A percentile compares a stretch with the other conserved stretches of the same genome.
Evolutionary conservation across 148 eudicot genomes (phyloP).

Genomic region (Camellia japonica): DNA sequence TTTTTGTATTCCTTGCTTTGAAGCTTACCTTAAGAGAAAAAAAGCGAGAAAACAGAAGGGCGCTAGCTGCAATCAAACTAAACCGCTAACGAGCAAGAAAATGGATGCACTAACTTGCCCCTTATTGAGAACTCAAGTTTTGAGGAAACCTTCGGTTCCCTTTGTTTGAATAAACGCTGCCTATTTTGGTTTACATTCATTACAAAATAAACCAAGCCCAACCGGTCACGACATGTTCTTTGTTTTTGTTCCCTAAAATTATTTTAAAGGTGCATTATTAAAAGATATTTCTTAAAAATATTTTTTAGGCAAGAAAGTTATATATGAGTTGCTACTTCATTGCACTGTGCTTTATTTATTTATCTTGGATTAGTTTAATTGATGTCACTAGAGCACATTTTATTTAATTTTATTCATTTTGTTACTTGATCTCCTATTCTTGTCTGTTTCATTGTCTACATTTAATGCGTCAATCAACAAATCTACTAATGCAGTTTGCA

Average conservation of each 20-base stretch:
- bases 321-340: background rate
- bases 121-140: too few species aligned
- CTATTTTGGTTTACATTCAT: too few species aligned
- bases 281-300: background rate
- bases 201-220: too few species aligned
- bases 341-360: background rate
- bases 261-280: background rate
- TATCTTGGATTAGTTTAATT: background rate
- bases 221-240: too few species aligned
- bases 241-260: background rate
- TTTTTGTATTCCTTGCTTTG: too few species aligned
- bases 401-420: background rate
- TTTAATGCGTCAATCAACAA: background rate
- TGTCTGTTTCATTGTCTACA: background rate
- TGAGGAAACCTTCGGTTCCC: too few species aligned
- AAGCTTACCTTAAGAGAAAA: too few species aligned
- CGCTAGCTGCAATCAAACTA: too few species aligned
- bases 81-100: too few species aligned
- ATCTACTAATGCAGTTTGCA: background rate
- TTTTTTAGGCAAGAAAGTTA: background rate
- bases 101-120: too few species aligned
- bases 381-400: background rate
- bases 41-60: too few species aligned
- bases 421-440: background rate
- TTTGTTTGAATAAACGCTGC: too few species aligned